Evolutionary conservation across 441 rosid genomes (phyloP).

Genomic region (Geranium incanum): DNA sequence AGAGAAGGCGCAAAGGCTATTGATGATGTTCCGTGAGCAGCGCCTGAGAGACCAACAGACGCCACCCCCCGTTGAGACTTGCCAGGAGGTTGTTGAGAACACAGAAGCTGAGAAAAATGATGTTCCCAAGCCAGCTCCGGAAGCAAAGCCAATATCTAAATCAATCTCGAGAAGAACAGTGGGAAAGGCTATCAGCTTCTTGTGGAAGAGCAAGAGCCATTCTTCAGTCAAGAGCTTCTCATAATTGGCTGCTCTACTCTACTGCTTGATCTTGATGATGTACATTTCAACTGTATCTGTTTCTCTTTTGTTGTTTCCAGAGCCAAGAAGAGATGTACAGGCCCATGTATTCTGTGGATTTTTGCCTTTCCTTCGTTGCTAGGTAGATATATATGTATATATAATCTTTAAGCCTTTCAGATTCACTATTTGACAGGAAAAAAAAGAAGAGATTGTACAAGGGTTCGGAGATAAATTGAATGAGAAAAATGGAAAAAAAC

Average conservation of each 20-base stretch:
- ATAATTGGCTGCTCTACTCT: neutral
- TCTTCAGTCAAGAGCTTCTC: neutral
- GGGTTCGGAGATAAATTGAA: no score
- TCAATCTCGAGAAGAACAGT: slow-evolving; percentile 63
- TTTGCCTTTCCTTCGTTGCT: slow-evolving; percentile 23
- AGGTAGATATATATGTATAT: slow-evolving; percentile 3
- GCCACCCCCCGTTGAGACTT: slow-evolving; percentile 29
- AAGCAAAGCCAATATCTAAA: slow-evolving; percentile 43
- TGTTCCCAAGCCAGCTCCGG: slow-evolving; percentile 29
- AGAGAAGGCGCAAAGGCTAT: slow-evolving; percentile 83
- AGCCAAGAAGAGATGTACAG: slow-evolving; percentile 44
- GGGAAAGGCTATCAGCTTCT: slow-evolving; percentile 40
- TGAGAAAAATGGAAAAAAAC: no score
- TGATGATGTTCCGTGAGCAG: slow-evolving; percentile 87
- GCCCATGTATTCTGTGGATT: slow-evolving; percentile 37
- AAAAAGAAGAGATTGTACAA: no score
- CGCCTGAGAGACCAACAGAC: slow-evolving; percentile 60
- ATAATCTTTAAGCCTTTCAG: slow-evolving; percentile 9
- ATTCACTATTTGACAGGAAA: neutral
- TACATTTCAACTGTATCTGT: slow-evolving; percentile 26
- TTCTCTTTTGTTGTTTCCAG: neutral
- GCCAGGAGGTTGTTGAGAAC: slow-evolving; percentile 17
- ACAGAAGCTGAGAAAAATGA: no score
- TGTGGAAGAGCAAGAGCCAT: slow-evolving; percentile 1
- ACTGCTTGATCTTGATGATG: slow-evolving; percentile 14